A percentile compares a stretch with the other conserved stretches of the same genome.
These are phyloP conservation scores for Eimeria zaria DNA, from an alignment of 169 alveolate genomes.

Conservation along the genomic window DNA sequence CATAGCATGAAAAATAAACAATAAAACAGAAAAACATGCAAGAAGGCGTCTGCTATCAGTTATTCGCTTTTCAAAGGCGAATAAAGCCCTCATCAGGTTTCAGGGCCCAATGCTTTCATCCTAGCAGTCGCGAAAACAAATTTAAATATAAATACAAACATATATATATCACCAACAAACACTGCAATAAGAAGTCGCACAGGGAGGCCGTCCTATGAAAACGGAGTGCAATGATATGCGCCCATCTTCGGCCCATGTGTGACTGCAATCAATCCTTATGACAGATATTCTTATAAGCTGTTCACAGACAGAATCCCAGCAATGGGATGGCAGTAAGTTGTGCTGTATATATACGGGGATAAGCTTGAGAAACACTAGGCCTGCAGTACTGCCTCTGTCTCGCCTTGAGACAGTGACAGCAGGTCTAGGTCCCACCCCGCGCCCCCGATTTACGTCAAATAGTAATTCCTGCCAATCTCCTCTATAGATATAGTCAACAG, in stretches of 20 bases:
- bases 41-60: background rate
- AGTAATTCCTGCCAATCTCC: background rate
- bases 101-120: slow-evolving; percentile 8
- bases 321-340: too few relatives aligned
- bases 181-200: too few relatives aligned
- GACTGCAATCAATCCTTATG: too few relatives aligned
- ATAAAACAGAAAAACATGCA: background rate
- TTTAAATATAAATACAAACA: too few relatives aligned
- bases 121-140: background rate
- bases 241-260: background rate
- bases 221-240: background rate
- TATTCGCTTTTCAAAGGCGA: background rate
- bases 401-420: background rate
- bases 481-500: background rate
- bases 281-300: too few relatives aligned
- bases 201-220: background rate
- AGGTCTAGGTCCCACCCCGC: background rate
- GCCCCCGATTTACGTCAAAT: background rate
- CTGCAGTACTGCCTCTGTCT: background rate
- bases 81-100: background rate
- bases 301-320: too few relatives aligned
- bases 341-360: background rate
- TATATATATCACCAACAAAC: background rate
- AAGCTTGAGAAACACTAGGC: background rate
- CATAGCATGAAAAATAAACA: background rate